Conservation (phyloP, 2,329 filamentous ascomycete species). For the Macrophomina tecta region DNA sequence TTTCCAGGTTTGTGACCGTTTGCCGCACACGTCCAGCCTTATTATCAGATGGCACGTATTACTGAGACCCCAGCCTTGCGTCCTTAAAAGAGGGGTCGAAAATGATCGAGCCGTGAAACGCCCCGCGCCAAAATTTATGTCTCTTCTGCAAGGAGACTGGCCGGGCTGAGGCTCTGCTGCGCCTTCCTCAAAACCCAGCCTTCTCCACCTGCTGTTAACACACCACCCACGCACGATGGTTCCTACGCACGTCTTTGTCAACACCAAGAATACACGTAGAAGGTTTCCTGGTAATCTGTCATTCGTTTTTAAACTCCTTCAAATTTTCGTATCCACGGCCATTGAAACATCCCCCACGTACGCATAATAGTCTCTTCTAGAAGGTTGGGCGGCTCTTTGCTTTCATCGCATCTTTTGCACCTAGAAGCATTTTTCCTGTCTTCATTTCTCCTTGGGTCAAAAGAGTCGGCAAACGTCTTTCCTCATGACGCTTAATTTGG, state of each 20-base stretch:
- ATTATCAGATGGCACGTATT: background rate
- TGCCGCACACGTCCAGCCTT: background rate
- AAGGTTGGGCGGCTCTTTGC: background rate
- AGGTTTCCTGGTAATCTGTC: constrained; percentile 9
- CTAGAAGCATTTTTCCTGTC: background rate
- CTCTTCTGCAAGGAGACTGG: background rate
- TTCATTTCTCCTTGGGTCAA: background rate
- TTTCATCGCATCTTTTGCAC: background rate
- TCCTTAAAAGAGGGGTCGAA: too few species aligned
- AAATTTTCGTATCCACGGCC: too few species aligned
- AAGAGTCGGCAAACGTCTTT: constrained; percentile 26
- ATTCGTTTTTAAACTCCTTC: background rate
- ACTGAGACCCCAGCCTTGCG: background rate
- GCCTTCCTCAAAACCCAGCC: background rate
- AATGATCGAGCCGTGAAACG: too few species aligned
- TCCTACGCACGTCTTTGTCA: constrained; percentile 1
- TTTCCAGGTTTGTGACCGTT: too few species aligned
- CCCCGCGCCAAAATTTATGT: too few species aligned
- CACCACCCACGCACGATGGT: background rate
- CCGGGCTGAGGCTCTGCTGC: background rate
- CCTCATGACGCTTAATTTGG: constrained; percentile 43
- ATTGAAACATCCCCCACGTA: too few species aligned
- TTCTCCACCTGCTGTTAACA: background rate
- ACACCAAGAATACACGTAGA: constrained; percentile 17
- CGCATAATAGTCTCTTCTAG: background rate